phyloP scores from a whole-genome alignment of 2,329 filamentous ascomycete genomes.

The Aspergillus sp. region DNA sequence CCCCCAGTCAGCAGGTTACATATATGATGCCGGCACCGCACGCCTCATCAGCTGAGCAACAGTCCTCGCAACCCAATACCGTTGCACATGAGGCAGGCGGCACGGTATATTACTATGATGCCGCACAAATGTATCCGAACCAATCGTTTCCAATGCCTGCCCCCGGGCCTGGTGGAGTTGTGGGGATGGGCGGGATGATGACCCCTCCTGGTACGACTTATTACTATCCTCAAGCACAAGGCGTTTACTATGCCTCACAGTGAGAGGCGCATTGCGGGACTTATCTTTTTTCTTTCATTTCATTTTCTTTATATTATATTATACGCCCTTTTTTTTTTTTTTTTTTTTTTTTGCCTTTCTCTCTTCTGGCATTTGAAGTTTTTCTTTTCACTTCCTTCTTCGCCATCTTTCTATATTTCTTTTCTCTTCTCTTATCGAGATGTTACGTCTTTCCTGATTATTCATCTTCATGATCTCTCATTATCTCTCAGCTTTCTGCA shows the following conservation, averaged over 20 bases:
- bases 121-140: slow-evolving; percentile 58
- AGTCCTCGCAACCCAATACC: slow-evolving; percentile 47
- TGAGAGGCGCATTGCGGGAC: slow-evolving; percentile 5
- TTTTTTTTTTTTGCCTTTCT: slow-evolving; percentile 14
- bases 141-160: slow-evolving; percentile 49
- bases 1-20: slow-evolving; percentile 43
- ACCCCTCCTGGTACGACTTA: slow-evolving; percentile 53
- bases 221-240: slow-evolving; percentile 55
- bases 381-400: not conserved
- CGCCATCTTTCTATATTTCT: too few relatives aligned
- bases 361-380: not conserved
- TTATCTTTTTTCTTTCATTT: slow-evolving; percentile 5
- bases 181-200: slow-evolving; percentile 77
- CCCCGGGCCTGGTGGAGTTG: slow-evolving; percentile 48
- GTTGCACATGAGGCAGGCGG: slow-evolving; percentile 87
- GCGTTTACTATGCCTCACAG: slow-evolving; percentile 55
- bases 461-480: too few relatives aligned
- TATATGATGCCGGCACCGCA: slow-evolving; percentile 27
- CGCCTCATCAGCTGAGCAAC: slow-evolving; percentile 24
- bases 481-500: too few relatives aligned
- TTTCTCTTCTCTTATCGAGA: too few relatives aligned
- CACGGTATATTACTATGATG: slow-evolving; percentile 92
- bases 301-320: slow-evolving; percentile 4
- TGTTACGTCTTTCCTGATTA: too few relatives aligned
- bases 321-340: slow-evolving; percentile 12